These are phyloP conservation scores for Emydomyces testavorans DNA, from an alignment of 2,329 filamentous ascomycete genomes.

Conservation along the genomic window DNA sequence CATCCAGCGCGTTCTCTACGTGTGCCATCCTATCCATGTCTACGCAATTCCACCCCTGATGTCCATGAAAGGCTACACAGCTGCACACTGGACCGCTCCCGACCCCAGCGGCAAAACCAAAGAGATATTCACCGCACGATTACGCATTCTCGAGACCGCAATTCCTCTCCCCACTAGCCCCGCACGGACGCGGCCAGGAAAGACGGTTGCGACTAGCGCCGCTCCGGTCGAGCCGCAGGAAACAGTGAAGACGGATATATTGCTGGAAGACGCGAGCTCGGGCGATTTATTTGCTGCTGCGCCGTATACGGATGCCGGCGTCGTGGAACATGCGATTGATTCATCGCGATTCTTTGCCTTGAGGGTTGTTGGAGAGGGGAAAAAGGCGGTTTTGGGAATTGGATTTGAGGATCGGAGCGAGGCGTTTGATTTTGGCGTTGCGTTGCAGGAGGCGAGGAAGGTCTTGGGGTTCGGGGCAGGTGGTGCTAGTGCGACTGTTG, in stretches of 20 bases:
- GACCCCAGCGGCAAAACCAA: constrained; percentile 44
- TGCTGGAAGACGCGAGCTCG: constrained; percentile 62
- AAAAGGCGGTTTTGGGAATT: constrained; percentile 69
- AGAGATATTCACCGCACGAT: constrained; percentile 74
- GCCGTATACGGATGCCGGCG: constrained; percentile 55
- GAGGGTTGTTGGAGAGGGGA: constrained; percentile 63
- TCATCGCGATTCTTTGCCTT: constrained; percentile 76
- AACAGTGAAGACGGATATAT: constrained; percentile 58
- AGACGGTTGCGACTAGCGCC: constrained; percentile 17
- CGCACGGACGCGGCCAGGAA: constrained; percentile 12
- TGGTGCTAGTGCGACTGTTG: constrained; percentile 14
- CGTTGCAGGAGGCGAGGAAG: constrained; percentile 65
- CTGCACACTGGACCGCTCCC: constrained; percentile 59
- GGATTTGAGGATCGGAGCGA: constrained; percentile 80
- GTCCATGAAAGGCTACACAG: constrained; percentile 67
- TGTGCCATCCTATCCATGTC: constrained; percentile 63
- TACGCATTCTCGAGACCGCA: constrained; percentile 68
- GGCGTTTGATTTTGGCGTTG: constrained; percentile 74
- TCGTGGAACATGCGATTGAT: constrained; percentile 68
- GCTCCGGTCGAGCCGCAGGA: constrained; percentile 32
- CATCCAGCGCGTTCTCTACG: constrained; percentile 75
- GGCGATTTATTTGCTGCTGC: constrained; percentile 74
- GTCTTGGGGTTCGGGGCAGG: constrained; percentile 50
- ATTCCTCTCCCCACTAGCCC: constrained; percentile 29
- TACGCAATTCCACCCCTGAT: constrained; percentile 76